Evolutionary conservation across 2,329 filamentous ascomycete genomes (phyloP).

Genomic region (Penicillium sp.): DNA sequence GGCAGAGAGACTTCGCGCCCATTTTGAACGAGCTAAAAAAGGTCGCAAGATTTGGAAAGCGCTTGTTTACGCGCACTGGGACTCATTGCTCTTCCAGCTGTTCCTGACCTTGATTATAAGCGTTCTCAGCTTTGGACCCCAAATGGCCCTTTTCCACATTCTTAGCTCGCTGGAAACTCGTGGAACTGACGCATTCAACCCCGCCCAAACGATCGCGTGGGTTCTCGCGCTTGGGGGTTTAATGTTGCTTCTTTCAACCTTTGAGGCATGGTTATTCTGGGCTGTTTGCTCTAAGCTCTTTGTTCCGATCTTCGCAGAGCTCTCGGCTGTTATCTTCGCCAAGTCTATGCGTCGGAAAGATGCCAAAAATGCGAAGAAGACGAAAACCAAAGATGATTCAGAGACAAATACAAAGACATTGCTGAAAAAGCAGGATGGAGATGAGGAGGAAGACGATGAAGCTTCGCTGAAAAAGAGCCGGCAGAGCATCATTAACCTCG

Average conservation of each 20-base stretch:
- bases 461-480: conserved; percentile 58
- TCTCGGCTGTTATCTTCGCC: conserved; percentile 73
- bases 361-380: conserved; percentile 46
- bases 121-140: conserved; percentile 69
- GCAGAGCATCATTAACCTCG: conserved; percentile 74
- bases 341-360: conserved; percentile 79
- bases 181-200: conserved; percentile 49
- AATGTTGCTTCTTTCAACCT: conserved; percentile 59
- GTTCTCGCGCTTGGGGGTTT: conserved; percentile 66
- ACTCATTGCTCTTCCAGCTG: conserved; percentile 62
- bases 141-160: conserved; percentile 69
- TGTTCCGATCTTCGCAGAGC: conserved; percentile 69
- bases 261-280: conserved; percentile 71
- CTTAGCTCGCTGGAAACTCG: conserved; percentile 66
- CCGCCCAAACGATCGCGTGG: conserved; percentile 66
- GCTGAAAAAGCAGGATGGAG: conserved; percentile 42
- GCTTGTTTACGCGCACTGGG: conserved; percentile 62
- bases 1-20: conserved; percentile 57
- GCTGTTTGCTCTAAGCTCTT: conserved; percentile 64
- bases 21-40: conserved; percentile 42
- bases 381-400: conserved; percentile 45
- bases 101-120: conserved; percentile 58
- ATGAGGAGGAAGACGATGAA: conserved; percentile 52
- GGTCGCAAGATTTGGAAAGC: conserved; percentile 61
- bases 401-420: conserved; percentile 17